Evolutionary conservation across 306 rosid species (phyloP).

Genomic region (Parietaria judaica): DNA sequence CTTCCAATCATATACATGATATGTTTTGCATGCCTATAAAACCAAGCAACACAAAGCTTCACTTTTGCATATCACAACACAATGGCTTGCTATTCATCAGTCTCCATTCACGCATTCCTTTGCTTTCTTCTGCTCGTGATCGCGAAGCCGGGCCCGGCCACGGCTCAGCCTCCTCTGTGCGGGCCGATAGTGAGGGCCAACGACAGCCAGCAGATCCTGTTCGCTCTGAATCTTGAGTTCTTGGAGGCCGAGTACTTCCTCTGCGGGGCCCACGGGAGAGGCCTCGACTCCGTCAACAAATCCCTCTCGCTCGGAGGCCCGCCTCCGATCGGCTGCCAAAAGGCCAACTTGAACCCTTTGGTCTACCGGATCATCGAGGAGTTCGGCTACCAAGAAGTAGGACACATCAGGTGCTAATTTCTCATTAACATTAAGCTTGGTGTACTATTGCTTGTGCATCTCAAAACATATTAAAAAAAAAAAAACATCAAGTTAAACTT

Average conservation of each 20-base stretch:
- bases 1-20: not conserved
- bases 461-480: too few species aligned
- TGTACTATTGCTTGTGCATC: too few species aligned
- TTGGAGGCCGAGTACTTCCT: conserved; percentile 22
- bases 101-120: not conserved
- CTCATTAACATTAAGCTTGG: too few species aligned
- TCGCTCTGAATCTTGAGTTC: conserved; percentile 29
- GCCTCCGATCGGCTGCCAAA: conserved; percentile 19
- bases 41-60: not conserved
- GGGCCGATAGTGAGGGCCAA: conserved; percentile 7
- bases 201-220: conserved; percentile 14
- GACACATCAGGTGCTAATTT: conserved; percentile 19
- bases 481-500: not conserved
- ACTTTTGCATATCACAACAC: not conserved
- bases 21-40: not conserved
- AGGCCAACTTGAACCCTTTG: conserved; percentile 20
- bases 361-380: conserved; percentile 15
- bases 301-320: conserved; percentile 22
- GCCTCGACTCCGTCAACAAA: conserved; percentile 8
- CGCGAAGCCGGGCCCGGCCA: not conserved
- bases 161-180: conserved; percentile 12
- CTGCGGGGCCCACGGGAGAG: conserved; percentile 10
- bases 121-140: not conserved
- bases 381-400: conserved; percentile 31
- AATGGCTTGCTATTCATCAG: not conserved